These are phyloP conservation scores for Ophiostoma tasmaniense DNA, from an alignment of 2,329 filamentous ascomycete species.

Conservation along the genomic window DNA sequence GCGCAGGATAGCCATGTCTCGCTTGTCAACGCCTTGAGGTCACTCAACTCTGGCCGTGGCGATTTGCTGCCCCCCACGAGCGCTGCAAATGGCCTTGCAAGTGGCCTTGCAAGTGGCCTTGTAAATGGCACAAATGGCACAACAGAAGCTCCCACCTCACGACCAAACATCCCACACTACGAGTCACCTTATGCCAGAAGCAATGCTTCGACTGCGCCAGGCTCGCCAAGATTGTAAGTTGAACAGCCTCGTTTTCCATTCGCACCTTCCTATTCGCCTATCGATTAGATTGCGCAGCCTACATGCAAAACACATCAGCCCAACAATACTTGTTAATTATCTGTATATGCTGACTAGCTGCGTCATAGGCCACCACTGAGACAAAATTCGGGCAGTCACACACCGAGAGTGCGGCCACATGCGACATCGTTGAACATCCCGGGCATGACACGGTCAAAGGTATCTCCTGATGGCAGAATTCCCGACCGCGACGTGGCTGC, in stretches of 20 bases:
- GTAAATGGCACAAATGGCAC: conserved; percentile 33
- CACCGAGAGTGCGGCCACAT: conserved; percentile 69
- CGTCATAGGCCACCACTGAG: conserved; percentile 53
- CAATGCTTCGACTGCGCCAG: conserved; percentile 49
- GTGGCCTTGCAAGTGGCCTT: too few relatives aligned
- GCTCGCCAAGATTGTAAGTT: conserved; percentile 51
- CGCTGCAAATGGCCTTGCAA: conserved; percentile 16
- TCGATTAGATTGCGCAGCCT: background rate
- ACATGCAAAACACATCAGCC: conserved; percentile 7
- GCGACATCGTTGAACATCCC: conserved; percentile 96
- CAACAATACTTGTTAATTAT: background rate
- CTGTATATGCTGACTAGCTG: conserved; percentile 5
- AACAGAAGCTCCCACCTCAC: conserved; percentile 25
- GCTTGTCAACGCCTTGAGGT: conserved; percentile 28
- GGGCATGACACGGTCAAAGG: conserved; percentile 87
- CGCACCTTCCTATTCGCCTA: background rate
- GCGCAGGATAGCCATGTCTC: conserved; percentile 19
- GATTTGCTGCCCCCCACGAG: background rate
- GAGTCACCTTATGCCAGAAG: conserved; percentile 50
- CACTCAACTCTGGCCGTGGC: conserved; percentile 22
- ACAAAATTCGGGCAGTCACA: conserved; percentile 67
- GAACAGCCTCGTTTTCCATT: background rate
- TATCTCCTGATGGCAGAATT: conserved; percentile 92
- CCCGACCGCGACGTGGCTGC: conserved; percentile 88
- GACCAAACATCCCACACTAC: conserved; percentile 30